Percentiles rank a stretch among this genome's conserved stretches.
Conservation (phyloP, 2,329 filamentous ascomycete genomes). For the Pseudogymnoascus destructans region DNA sequence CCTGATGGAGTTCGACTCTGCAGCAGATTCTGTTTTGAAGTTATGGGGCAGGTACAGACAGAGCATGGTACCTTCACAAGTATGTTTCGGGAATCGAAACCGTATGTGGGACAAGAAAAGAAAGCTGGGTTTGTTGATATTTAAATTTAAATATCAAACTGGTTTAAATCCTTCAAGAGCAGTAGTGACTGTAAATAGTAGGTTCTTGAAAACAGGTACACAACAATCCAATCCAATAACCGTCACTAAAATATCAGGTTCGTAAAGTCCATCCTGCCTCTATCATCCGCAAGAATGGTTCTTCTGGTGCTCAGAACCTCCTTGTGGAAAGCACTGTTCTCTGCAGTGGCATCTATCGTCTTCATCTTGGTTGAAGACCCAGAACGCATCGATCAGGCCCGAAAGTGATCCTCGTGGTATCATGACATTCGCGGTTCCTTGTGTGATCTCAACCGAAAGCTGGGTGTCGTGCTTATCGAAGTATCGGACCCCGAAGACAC, state of each 20-base stretch:
- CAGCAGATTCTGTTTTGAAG: not conserved
- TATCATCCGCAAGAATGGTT: constrained; percentile 2
- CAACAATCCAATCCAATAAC: too few relatives aligned
- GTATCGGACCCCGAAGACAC: not conserved
- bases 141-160: too few relatives aligned
- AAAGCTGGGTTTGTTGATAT: too few relatives aligned
- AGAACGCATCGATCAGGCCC: not conserved
- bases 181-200: too few relatives aligned
- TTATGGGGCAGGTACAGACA: not conserved
- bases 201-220: too few relatives aligned
- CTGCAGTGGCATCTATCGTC: constrained; percentile 1
- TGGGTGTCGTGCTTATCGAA: not conserved
- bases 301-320: not conserved
- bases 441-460: not conserved
- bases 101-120: too few relatives aligned
- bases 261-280: too few relatives aligned
- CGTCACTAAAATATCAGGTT: too few relatives aligned
- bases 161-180: too few relatives aligned
- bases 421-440: not conserved
- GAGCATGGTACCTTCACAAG: not conserved
- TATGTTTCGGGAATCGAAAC: not conserved
- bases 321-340: not conserved
- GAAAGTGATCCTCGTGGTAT: not conserved
- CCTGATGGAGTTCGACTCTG: not conserved
- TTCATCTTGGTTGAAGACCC: constrained; percentile 1